These are phyloP conservation scores for Aethionema arabicum DNA, from an alignment of 345 rosid genomes.

Conservation along the genomic window DNA sequence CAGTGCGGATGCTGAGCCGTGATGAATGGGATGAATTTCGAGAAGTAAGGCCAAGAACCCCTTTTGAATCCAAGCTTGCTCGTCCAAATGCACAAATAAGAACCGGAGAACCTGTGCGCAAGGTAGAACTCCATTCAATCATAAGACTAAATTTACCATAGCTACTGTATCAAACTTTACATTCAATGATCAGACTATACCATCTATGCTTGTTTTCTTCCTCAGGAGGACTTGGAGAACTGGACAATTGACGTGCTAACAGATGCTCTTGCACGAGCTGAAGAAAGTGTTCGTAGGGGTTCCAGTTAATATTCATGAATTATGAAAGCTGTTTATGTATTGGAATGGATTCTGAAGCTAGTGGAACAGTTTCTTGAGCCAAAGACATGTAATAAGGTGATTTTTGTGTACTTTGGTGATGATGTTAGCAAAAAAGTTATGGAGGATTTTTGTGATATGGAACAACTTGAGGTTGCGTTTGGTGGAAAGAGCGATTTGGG, in stretches of 20 bases:
- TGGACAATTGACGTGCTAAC: constrained; percentile 91
- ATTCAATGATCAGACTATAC: neutral
- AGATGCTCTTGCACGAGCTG: constrained; percentile 67
- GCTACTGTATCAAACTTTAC: neutral
- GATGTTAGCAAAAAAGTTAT: constrained; percentile 47
- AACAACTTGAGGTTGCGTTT: constrained; percentile 54
- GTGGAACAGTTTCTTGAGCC: constrained; percentile 69
- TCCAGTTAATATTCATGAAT: constrained; percentile 34
- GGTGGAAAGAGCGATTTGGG: constrained; percentile 54
- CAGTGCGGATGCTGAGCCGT: constrained; percentile 68
- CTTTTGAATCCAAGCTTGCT: constrained; percentile 92
- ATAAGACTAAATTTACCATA: neutral
- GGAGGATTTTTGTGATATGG: constrained; percentile 58
- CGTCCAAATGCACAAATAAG: constrained; percentile 83
- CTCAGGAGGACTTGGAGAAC: constrained; percentile 80
- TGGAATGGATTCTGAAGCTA: constrained; percentile 40
- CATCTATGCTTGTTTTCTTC: constrained; percentile 5
- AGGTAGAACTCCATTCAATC: constrained; percentile 43
- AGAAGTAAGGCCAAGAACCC: constrained; percentile 93
- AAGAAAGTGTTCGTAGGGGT: constrained; percentile 55
- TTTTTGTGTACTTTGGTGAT: constrained; percentile 52
- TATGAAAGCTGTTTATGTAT: neutral
- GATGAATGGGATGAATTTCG: constrained; percentile 88
- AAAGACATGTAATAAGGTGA: constrained; percentile 64
- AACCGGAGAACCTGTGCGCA: constrained; percentile 63